phyloP scores from a whole-genome alignment of 2,329 filamentous ascomycete genomes.

The Cladosporium oxysporum region DNA sequence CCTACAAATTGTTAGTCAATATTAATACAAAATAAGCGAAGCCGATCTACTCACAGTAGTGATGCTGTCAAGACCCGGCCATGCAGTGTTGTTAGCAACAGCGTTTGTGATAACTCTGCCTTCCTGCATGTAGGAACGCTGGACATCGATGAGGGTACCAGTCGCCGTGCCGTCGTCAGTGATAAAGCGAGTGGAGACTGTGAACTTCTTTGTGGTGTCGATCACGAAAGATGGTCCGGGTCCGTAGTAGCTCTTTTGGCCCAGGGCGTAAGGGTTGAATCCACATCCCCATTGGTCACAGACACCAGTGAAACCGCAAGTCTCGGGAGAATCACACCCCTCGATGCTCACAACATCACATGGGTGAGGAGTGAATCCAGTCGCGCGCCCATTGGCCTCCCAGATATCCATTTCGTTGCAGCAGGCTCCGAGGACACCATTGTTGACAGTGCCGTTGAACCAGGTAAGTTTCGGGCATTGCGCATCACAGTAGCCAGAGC shows the following conservation, averaged over 20 bases:
- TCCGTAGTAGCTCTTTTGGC: conserved; percentile 63
- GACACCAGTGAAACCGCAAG: conserved; percentile 58
- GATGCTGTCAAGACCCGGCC: conserved; percentile 2
- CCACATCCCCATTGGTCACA: conserved; percentile 71
- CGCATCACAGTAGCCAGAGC: conserved; percentile 58
- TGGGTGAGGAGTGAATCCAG: conserved; percentile 65
- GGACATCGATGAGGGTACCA: conserved; percentile 60
- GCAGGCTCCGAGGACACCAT: conserved; percentile 55
- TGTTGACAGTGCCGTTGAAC: conserved; percentile 41
- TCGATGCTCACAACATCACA: conserved; percentile 58
- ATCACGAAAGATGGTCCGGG: conserved; percentile 46
- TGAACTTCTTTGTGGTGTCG: conserved; percentile 61
- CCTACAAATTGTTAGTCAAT: background rate
- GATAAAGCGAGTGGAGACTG: conserved; percentile 66
- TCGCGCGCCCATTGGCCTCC: conserved; percentile 68
- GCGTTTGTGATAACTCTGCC: conserved; percentile 60
- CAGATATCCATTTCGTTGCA: conserved; percentile 54
- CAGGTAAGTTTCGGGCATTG: conserved; percentile 36
- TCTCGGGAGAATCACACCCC: conserved; percentile 47
- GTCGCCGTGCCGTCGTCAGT: conserved; percentile 49
- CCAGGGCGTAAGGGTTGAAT: conserved; percentile 68
- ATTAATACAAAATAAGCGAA: background rate
- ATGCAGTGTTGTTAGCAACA: conserved; percentile 26
- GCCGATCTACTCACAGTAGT: background rate
- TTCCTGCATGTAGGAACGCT: conserved; percentile 65